Evolutionary conservation across 306 rosid genomes (phyloP), one percentile per base, ranked within the genome.

Genomic region (Herpetospermum pedunculosum): DNA sequence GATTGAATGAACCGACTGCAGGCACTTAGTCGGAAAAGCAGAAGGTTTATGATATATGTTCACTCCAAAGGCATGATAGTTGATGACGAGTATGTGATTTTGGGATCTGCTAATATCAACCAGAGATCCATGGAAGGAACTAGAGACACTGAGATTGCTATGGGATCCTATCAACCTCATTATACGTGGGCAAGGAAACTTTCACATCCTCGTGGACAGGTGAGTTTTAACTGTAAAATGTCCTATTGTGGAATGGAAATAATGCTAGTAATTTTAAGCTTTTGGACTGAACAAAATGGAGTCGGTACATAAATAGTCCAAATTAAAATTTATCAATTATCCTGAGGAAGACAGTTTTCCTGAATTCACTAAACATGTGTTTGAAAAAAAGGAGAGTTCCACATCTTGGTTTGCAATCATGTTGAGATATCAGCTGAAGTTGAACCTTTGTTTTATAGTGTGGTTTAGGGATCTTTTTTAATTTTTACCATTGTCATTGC

Each of bases 41-140:
- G 92, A 57, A 92, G 99, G 25, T 94, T 94, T 85, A 94, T 94
- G 99, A 87, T 94, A 67, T 91, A 94, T 78, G 99, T 94, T 77
- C 99, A 91, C 82, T 94, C 99, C 16, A 94, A 94, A 83, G 99
- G 99, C 77, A 94, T 94, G 97, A 89, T 94, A 71, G 91, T 94
- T 43, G 97, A 94, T 77, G 99, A 94, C 21, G 99, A 94, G 75
- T 94, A 85, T 57, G 91, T 94, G 46, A 88, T 94, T 73, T 34
- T 94, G 79, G 99, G 99, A 50, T 94, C 99, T 59, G 99, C 99
- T 21, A 94, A 94, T 87, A 94, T 94, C 86, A 94, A 94, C 76
- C 97, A 91, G 84, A 97, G 97, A 18, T 91, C 99, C 41, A 89
- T 94, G 97, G 97, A 91, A 79, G 99, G 99, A 65, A 89, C 97